Conservation (phyloP, 371 early-diverging fungal genomes). For the Dichotomocladium elegans region DNA sequence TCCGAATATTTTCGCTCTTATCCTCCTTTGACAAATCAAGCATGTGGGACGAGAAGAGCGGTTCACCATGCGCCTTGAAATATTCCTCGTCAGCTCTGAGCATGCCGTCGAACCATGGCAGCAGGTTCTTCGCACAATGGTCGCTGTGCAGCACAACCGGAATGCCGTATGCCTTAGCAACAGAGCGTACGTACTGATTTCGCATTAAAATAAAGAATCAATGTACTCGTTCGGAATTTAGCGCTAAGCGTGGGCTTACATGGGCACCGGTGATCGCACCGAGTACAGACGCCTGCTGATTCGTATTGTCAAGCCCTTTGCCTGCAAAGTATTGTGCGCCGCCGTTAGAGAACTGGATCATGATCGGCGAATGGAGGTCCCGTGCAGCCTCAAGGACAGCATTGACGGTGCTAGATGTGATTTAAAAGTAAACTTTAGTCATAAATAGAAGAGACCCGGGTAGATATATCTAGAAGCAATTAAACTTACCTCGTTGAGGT, state of each 20-base stretch:
- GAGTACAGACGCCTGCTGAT: slow-evolving; percentile 81
- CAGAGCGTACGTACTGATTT: slow-evolving; percentile 67
- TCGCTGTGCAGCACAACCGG: slow-evolving; percentile 88
- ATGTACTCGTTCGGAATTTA: not conserved
- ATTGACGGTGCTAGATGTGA: slow-evolving; percentile 66
- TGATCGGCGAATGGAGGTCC: slow-evolving; percentile 82
- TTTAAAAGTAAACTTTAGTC: not conserved
- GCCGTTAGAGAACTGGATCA: slow-evolving; percentile 91
- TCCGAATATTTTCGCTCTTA: slow-evolving; percentile 86
- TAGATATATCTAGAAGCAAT: not conserved
- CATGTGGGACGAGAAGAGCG: slow-evolving; percentile 95
- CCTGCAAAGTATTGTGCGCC: slow-evolving; percentile 87
- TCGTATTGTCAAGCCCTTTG: slow-evolving; percentile 83
- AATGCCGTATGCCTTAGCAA: slow-evolving; percentile 86
- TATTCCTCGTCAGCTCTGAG: slow-evolving; percentile 85
- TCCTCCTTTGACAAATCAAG: slow-evolving; percentile 86
- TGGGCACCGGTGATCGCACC: slow-evolving; percentile 90
- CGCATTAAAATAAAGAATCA: no score
- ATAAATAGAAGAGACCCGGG: no score
- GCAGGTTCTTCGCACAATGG: slow-evolving; percentile 92
- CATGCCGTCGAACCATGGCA: slow-evolving; percentile 93
- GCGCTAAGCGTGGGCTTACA: slow-evolving; percentile 7
- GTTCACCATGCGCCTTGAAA: slow-evolving; percentile 85
- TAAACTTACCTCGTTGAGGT: slow-evolving; percentile 65
- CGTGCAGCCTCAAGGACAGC: slow-evolving; percentile 90